Evolutionary conservation across 2,329 filamentous ascomycete species (phyloP), one percentile per base, ranked within the genome.

Genomic region (Apiospora rasikravindrae): DNA sequence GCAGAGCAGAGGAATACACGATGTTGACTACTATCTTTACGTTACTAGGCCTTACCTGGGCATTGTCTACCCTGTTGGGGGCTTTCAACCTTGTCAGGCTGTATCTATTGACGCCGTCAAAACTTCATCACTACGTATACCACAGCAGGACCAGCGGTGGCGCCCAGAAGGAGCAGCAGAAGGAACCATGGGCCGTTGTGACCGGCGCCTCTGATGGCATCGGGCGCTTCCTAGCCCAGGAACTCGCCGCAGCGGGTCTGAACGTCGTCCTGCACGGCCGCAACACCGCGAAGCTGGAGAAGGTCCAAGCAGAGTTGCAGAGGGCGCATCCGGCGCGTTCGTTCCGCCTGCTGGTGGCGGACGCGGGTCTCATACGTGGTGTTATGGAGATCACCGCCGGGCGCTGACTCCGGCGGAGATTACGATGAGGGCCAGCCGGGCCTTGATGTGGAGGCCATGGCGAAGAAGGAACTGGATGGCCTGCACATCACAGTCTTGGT

Each of bases 121-220:
- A n/a, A 1, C 29, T 64, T 8, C 57, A 64, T 19, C 57, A 19
- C 19, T 64, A 64, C 33, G 57, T 64, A 14, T 64, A 64, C 57
- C 19, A 29, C 10, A 40, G 29, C 8, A n/a, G 29, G 19, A 6
- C 19, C 57, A 8, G 26, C 19, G 29, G 26, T 1, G 6, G 49
- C 19, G 45, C 3, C 29, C 6, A 61, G 53, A 3, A 47, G 10
- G 19, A 47, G 45, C 6, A n/a, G 10, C 26, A 22, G 5, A 61
- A 61, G 2, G 53, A 61, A 16, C 53, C 53, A 19, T 70, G 72
- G 33, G 70, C 72, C 4, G 71, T 73, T 57, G 71, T 75, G n/a
- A 99, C 96, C 0, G 96, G 96, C 67, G 95, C 92, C 44, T 98
- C 96, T 0, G 94, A 98, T 80, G 96, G 96, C 72, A 94, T 98